Evolutionary conservation across 371 early-diverging fungal genomes (phyloP).

Genomic region (Mucor mucedo): DNA sequence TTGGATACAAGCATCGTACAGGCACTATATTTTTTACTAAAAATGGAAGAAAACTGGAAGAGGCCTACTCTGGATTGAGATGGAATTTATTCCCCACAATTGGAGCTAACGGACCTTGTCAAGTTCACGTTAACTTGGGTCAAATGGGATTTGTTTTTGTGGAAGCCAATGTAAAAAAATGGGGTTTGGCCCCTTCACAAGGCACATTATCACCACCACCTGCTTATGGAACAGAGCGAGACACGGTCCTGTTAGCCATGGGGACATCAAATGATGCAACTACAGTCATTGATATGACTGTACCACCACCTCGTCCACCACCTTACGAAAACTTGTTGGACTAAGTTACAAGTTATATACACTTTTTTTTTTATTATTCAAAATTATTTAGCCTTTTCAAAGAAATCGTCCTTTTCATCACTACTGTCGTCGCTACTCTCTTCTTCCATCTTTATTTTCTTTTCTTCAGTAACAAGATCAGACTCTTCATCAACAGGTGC

Average conservation of each 20-base stretch:
- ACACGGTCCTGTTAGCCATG: slow-evolving; percentile 48
- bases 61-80: slow-evolving; percentile 58
- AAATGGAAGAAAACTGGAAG: slow-evolving; percentile 70
- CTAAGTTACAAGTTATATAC: background rate
- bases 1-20: slow-evolving; percentile 76
- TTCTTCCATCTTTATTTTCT: background rate
- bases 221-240: slow-evolving; percentile 64
- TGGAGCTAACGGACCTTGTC: slow-evolving; percentile 72
- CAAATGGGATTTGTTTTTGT: slow-evolving; percentile 73
- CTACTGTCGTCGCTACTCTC: background rate
- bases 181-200: slow-evolving; percentile 78
- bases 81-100: slow-evolving; percentile 69
- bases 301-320: slow-evolving; percentile 10
- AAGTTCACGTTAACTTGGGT: slow-evolving; percentile 65
- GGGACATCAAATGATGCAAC: slow-evolving; percentile 32
- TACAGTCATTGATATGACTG: background rate
- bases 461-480: slow-evolving; percentile 10
- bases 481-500: slow-evolving; percentile 28
- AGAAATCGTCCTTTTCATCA: slow-evolving; percentile 34
- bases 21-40: slow-evolving; percentile 81
- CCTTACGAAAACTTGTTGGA: slow-evolving; percentile 12
- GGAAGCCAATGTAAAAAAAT: slow-evolving; percentile 85
- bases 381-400: slow-evolving; percentile 27
- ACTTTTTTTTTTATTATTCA: background rate
- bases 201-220: slow-evolving; percentile 76